Base-by-base conservation (phyloP, 176 grass and related monocot species). In the Paspalum notatum region DNA sequence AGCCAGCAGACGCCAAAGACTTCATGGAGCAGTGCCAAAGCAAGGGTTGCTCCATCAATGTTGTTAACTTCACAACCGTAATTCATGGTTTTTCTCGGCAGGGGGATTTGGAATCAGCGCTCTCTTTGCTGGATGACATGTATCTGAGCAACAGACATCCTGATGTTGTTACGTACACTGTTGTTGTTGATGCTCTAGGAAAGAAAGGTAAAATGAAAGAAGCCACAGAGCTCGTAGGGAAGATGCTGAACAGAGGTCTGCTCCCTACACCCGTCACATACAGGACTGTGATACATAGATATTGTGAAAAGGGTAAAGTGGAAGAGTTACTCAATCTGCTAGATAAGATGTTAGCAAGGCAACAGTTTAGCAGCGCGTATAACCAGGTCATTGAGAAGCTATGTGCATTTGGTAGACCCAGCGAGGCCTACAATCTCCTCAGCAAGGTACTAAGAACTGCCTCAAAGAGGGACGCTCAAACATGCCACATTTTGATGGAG, bases 61-160 rank as follows among this genome's bases (percentile, higher is more conserved):
- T 98, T 70, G 81, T 98, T 39, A 98, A 93, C 82, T 98, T 98
- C 61, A 98, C 95, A 32, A 95, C 95, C 68, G 86, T 95, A 66
- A 98, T 98, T 69, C 88, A 98, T 89, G 92, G 95, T 66, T 98
- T 98, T 88, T 91, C 86, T 76, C 46, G 76, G 65, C 82, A 93
- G 62, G 90, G 81, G 60, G 95, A 98, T 87, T 75, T 93, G 82
- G 92, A 93, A 68, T 84, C 92, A 2, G 92, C 90, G 0, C 85
- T 98, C 12, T 98, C 92, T 45, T 91, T 98, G 83, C 56, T 98
- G 55, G 95, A 98, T 80, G 95, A 94, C 78, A 91, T 98, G 95
- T 98, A 93, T 83, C 79, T 98, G 32, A 98, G 82, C 67, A 94
- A 94, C 76, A 98, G 87, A 58, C 92, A 94, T 82, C 95, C 92